Conservation (phyloP, 148 eudicot species). For the Chenopodium berlandieri region DNA sequence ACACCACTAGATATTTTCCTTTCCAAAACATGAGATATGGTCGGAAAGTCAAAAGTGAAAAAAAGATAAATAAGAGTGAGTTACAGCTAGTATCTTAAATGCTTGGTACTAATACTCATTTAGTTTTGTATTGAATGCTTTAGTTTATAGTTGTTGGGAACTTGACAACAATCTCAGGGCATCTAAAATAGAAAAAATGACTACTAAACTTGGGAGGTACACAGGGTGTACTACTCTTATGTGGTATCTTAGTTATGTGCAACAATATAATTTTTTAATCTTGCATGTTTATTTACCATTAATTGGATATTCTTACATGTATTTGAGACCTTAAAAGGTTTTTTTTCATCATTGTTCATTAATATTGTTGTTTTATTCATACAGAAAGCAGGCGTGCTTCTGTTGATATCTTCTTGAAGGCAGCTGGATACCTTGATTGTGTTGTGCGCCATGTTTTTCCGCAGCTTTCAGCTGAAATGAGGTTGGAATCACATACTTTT, state of each 20-base stretch:
- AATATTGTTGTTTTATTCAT: slow-evolving; percentile 8
- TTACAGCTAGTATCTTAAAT: not conserved
- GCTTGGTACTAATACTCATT: not conserved
- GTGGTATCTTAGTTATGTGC: not conserved
- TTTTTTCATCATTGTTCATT: not conserved
- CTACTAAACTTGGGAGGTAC: not conserved
- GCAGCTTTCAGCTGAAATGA: slow-evolving; percentile 66
- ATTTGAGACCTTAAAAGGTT: not conserved
- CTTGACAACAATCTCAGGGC: no score
- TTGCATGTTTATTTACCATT: not conserved
- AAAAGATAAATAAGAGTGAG: no score
- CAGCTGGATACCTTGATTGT: slow-evolving; percentile 98
- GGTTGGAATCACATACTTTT: slow-evolving; percentile 38
- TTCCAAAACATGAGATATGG: no score
- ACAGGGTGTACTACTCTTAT: not conserved
- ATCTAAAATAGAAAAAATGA: no score
- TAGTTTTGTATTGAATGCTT: no score
- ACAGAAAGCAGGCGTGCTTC: slow-evolving; percentile 90
- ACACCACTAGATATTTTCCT: no score
- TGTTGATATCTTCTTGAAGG: slow-evolving; percentile 82
- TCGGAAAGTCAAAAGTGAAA: no score
- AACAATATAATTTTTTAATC: not conserved
- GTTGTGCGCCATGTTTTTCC: slow-evolving; percentile 90
- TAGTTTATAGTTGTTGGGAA: no score
- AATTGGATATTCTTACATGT: not conserved